Evolutionary conservation across 768 basidiomycete species (phyloP).

Genomic region (Coprinopsis strossmayeri): DNA sequence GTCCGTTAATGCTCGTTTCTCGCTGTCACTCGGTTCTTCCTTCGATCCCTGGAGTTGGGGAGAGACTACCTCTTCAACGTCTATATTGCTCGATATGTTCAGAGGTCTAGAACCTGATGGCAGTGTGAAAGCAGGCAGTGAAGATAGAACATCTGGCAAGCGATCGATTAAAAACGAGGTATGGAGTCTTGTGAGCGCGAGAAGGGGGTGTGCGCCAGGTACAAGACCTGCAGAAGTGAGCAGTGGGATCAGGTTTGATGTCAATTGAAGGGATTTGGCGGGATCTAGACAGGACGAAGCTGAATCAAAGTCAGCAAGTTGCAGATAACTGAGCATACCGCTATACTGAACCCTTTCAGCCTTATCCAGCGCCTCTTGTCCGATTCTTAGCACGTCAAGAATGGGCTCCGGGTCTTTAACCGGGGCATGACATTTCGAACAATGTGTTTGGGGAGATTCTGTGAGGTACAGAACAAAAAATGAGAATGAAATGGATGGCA

Average conservation of each 20-base stretch:
- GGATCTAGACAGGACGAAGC: slow-evolving; percentile 37
- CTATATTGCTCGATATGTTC: too few relatives aligned
- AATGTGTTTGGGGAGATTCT: slow-evolving; percentile 52
- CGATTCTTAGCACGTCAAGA: slow-evolving; percentile 59
- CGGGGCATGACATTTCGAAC: slow-evolving; percentile 46
- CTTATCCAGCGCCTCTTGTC: slow-evolving; percentile 71
- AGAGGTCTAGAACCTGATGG: too few relatives aligned
- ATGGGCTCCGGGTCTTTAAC: slow-evolving; percentile 46
- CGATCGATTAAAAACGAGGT: slow-evolving; percentile 57
- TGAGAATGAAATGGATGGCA: background rate
- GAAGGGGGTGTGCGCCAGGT: slow-evolving; percentile 69
- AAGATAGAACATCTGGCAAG: slow-evolving; percentile 20
- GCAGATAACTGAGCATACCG: slow-evolving; percentile 31
- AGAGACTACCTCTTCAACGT: slow-evolving; percentile 20
- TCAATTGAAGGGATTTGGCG: slow-evolving; percentile 48
- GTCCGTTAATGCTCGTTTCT: too few relatives aligned
- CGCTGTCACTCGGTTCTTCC: background rate
- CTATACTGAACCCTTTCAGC: slow-evolving; percentile 55
- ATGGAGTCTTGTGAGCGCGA: slow-evolving; percentile 67
- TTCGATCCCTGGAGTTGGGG: slow-evolving; percentile 16
- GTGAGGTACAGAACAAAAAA: background rate
- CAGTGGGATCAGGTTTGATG: slow-evolving; percentile 59
- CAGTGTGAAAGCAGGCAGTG: too few relatives aligned
- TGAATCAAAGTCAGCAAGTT: background rate
- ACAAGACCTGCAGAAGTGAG: slow-evolving; percentile 53